Base-by-base conservation (phyloP, 345 rosid species). In the Xanthoceras sorbifolium region DNA sequence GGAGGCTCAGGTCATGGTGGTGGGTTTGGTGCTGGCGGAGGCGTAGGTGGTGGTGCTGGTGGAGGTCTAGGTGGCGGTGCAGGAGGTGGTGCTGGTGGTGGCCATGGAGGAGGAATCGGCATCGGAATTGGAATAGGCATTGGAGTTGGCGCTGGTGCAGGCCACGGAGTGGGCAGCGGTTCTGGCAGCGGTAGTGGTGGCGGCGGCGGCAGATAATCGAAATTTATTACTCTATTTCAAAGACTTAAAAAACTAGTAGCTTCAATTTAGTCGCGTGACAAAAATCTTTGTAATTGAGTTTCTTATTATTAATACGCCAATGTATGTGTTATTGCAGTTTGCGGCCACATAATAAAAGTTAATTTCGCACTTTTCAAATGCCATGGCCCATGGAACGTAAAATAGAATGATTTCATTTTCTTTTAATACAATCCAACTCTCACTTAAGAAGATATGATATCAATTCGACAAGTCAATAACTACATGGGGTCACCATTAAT, bases 111-210 rank as follows among this genome's bases (percentile, higher is more conserved):
- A 46, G 82, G 84, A 62, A 50, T 75, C 1, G 84, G 82, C 22
- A 59, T 78, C 3, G 85, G 82, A 36, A 67, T 82, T 18, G 81
- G 81, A 10, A 34, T 69, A 8, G 84, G 84, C 11, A 31, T 82
- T 9, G 85, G 85, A n/a, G 82, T 82, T 1, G 85, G 82, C 22
- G 67, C n/a, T 0, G 85, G 85, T 3, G 15, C 68, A 17, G 74
- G 79, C 1, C 29, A 69, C 1, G 84, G 84, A 2, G 69, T 75
- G 0, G 82, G 85, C 18, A 42, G 18, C 54, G 84, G 83, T 46
- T 65, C 77, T 1, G 80, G 80, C 17, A 72, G 77, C 7, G 84
- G 84, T 3, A 72, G 77, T 44, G 76, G 73, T 5, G 81, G 81
- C 1, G 75, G 78, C 20, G 68, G 81, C 32, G 68, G 69, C 10